Evolutionary conservation across 176 grass and related monocot genomes (phyloP).

Genomic region (Oryza punctata): DNA sequence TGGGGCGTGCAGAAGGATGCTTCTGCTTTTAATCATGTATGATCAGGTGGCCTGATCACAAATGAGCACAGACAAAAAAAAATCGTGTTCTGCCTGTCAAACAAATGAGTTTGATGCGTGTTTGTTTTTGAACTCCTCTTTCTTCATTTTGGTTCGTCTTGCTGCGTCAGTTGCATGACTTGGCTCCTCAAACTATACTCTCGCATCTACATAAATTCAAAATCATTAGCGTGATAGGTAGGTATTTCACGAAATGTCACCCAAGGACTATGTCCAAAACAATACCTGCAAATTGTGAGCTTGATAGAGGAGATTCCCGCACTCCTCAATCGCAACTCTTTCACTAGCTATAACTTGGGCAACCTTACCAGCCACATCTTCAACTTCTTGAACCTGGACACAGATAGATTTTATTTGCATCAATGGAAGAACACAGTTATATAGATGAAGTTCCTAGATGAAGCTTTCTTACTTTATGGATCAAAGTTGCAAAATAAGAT

Average conservation of each 20-base stretch:
- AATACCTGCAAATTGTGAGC: slow-evolving; percentile 72
- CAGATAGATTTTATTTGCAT: neutral
- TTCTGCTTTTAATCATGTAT: slow-evolving; percentile 6
- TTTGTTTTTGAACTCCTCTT: neutral
- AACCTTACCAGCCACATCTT: slow-evolving; percentile 48
- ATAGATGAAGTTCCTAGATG: neutral
- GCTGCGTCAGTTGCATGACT: slow-evolving; percentile 55
- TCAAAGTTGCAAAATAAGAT: neutral
- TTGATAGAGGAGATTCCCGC: slow-evolving; percentile 71
- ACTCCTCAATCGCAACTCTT: slow-evolving; percentile 64
- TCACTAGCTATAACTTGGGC: slow-evolving; percentile 56
- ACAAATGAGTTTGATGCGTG: neutral
- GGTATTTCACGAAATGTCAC: neutral
- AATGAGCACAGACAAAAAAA: slow-evolving; percentile 6
- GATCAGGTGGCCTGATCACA: too few species aligned
- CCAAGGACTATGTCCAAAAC: slow-evolving; percentile 6
- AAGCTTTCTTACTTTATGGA: neutral
- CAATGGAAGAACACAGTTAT: neutral
- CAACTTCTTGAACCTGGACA: slow-evolving; percentile 61
- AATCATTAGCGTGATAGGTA: slow-evolving; percentile 15
- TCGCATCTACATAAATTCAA: slow-evolving; percentile 51
- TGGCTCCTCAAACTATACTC: slow-evolving; percentile 77
- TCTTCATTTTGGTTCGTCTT: slow-evolving; percentile 27
- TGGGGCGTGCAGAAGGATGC: slow-evolving; percentile 27
- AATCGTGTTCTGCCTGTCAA: neutral